Evolutionary conservation across 306 rosid species (phyloP), one percentile per base, ranked within the genome.

Genomic region (Acacia acuminata): DNA sequence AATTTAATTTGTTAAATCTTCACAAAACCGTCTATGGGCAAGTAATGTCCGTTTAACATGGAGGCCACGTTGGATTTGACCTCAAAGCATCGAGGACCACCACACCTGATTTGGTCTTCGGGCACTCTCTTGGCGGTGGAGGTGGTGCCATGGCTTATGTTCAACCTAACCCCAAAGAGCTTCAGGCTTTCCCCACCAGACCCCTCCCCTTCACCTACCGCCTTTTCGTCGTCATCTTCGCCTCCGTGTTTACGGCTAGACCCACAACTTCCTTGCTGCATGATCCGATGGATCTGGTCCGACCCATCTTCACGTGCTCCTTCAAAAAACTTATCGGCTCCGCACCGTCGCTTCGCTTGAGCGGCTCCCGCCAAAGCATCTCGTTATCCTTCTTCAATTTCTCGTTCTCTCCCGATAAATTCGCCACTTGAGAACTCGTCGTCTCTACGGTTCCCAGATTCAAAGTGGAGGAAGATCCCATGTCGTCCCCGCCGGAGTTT

Each of bases 111-210:
- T 80, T 89, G 90, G 75, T 92, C 91, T 0, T 90, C 88, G 3
- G 91, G 88, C 13, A 3, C 85, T 78, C 92, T 89, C 61, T 76
- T 72, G 42, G 38, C 5, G 40, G n/a, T 53, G 30, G 45, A 72
- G 67, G 79, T 36, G 50, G 14, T 30, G 40, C 42, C 5, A 2
- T 17, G 16, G 20, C 8, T 36, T 8, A 10, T 76, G 22, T 82
- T 90, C 77, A 96, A 82, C 99, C 94, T 94, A 76, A 96, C 99
- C 50, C 99, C 99, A 77, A 96, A 96, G 84, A 96, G 89, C 84
- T 92, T 94, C 93, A 96, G 70, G 82, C 88, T 85, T 19, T 79
- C 87, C 42, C 82, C 79, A 25, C 67, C 74, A 7, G 47, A 30
- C 7, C 43, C 71, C 43, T 30, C 22, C 34, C 75, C 87, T 47